phyloP scores from a whole-genome alignment of 2,329 filamentous ascomycete genomes.

The Cryphonectria nitschkei region DNA sequence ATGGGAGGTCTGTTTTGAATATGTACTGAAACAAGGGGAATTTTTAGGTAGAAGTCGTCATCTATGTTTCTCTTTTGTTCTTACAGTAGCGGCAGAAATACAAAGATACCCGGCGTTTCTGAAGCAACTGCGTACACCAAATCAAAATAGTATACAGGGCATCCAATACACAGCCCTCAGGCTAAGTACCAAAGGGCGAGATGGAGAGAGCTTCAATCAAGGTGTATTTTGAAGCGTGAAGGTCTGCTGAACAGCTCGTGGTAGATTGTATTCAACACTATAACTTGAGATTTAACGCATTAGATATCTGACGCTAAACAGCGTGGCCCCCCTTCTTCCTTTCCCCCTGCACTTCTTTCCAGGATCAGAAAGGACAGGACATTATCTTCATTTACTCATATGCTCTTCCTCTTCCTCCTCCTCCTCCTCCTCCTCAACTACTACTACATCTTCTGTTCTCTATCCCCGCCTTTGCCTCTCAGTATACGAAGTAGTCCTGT shows the following conservation, averaged over 20 bases:
- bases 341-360: background rate
- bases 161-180: background rate
- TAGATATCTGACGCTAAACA: background rate
- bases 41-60: background rate
- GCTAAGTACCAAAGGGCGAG: background rate
- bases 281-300: background rate
- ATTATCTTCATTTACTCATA: background rate
- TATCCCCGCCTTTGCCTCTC: conserved; percentile 27
- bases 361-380: background rate
- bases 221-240: background rate
- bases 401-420: background rate
- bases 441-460: no score
- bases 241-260: background rate
- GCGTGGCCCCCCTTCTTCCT: background rate
- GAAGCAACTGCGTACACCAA: background rate
- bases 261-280: background rate
- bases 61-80: background rate
- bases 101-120: background rate
- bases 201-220: background rate
- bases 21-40: background rate
- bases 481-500: conserved; percentile 80
- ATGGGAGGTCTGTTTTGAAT: background rate
- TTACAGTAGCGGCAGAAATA: background rate
- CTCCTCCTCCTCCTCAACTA: background rate
- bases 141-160: background rate